phyloP scores from a whole-genome alignment of 2,329 filamentous ascomycete genomes.

The Neoscytalidium dimidiatum region DNA sequence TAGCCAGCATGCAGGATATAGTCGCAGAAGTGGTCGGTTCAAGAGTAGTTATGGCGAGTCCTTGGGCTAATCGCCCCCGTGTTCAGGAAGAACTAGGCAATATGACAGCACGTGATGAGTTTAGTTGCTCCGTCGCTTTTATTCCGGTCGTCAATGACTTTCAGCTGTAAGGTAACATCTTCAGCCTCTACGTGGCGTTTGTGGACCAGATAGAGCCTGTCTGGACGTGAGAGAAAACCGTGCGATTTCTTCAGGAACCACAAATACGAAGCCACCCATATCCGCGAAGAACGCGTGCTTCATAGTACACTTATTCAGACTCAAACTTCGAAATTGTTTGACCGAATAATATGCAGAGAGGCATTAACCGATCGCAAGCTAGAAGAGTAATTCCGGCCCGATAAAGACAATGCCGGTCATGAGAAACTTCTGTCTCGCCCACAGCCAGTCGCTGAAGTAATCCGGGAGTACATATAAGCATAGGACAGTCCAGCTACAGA shows the following conservation, averaged over 20 bases:
- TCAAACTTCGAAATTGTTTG: slow-evolving; percentile 20
- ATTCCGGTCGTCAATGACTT: slow-evolving; percentile 27
- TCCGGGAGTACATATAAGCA: slow-evolving; percentile 40
- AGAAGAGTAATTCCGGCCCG: slow-evolving; percentile 42
- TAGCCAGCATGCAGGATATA: slow-evolving; percentile 29
- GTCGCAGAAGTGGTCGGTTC: slow-evolving; percentile 33
- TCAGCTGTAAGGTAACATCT: slow-evolving; percentile 21
- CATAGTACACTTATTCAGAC: slow-evolving; percentile 38
- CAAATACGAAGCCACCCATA: slow-evolving; percentile 44
- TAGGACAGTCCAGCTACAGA: slow-evolving; percentile 37
- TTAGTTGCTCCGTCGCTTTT: slow-evolving; percentile 26
- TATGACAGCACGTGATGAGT: slow-evolving; percentile 23
- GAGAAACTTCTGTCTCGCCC: slow-evolving; percentile 34
- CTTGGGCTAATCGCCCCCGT: slow-evolving; percentile 19
- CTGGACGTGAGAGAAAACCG: slow-evolving; percentile 42
- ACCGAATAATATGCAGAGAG: not conserved
- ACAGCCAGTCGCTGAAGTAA: slow-evolving; percentile 33
- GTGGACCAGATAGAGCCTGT: slow-evolving; percentile 31
- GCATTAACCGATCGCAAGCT: slow-evolving; percentile 32
- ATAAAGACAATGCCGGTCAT: slow-evolving; percentile 39
- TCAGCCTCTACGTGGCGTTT: slow-evolving; percentile 23
- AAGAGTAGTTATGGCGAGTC: slow-evolving; percentile 27
- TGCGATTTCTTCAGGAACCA: slow-evolving; percentile 28
- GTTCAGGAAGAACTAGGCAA: slow-evolving; percentile 26
- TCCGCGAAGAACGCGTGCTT: slow-evolving; percentile 45